These are phyloP conservation scores for Lentinula sp. DNA, from an alignment of 768 basidiomycete genomes.

Conservation along the genomic window DNA sequence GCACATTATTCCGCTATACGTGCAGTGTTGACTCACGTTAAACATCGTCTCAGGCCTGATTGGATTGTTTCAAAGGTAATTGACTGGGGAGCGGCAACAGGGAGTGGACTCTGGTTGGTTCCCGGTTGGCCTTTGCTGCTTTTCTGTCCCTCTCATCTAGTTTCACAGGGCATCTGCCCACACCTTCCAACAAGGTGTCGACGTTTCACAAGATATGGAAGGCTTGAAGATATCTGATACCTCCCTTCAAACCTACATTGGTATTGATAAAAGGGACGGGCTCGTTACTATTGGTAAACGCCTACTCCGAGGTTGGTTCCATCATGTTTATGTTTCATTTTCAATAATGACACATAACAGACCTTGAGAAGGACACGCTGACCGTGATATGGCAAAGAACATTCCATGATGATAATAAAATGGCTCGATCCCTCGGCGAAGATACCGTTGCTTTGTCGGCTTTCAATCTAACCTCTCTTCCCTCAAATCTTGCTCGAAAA, in stretches of 20 bases:
- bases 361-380: conserved; percentile 38
- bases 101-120: conserved; percentile 76
- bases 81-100: conserved; percentile 83
- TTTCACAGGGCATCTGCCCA: conserved; percentile 19
- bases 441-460: conserved; percentile 74
- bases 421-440: conserved; percentile 35
- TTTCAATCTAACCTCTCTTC: conserved; percentile 76
- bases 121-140: background rate
- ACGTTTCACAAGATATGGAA: conserved; percentile 15
- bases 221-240: conserved; percentile 40
- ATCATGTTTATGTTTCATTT: conserved; percentile 2
- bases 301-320: conserved; percentile 46
- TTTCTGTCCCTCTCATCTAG: background rate
- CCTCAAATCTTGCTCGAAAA: conserved; percentile 55
- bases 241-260: conserved; percentile 57
- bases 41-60: conserved; percentile 54
- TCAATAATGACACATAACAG: conserved; percentile 22
- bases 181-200: conserved; percentile 46
- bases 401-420: conserved; percentile 41
- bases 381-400: conserved; percentile 50
- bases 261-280: conserved; percentile 74
- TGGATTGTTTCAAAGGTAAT: conserved; percentile 59
- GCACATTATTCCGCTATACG: conserved; percentile 78
- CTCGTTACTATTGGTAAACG: conserved; percentile 62
- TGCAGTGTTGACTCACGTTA: conserved; percentile 66